These are phyloP conservation scores for Hymenoscyphus scutula DNA, from an alignment of 2,329 filamentous ascomycete genomes.

Conservation along the genomic window DNA sequence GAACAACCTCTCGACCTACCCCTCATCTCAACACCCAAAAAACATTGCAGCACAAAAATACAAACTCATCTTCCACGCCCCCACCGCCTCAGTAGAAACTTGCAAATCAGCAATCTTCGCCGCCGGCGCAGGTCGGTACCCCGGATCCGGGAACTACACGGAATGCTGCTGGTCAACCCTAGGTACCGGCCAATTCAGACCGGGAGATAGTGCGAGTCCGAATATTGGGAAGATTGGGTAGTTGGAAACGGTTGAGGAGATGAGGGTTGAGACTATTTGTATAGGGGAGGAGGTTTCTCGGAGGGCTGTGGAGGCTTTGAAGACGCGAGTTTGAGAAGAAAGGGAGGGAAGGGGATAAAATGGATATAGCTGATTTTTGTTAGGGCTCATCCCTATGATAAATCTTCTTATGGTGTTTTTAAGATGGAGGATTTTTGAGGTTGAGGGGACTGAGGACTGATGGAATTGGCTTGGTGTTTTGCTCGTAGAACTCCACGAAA, in stretches of 20 bases:
- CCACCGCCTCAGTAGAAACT: slow-evolving; percentile 42
- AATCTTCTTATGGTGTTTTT: slow-evolving; percentile 48
- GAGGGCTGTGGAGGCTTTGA: slow-evolving; percentile 61
- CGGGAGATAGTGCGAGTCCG: slow-evolving; percentile 59
- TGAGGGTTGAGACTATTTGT: slow-evolving; percentile 62
- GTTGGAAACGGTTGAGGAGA: slow-evolving; percentile 59
- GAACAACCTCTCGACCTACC: too few relatives aligned
- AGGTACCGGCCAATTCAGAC: slow-evolving; percentile 66
- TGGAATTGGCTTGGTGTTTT: too few relatives aligned
- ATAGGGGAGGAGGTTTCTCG: slow-evolving; percentile 55
- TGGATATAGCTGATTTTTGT: slow-evolving; percentile 10
- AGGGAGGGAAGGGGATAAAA: slow-evolving; percentile 7
- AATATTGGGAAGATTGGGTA: slow-evolving; percentile 57
- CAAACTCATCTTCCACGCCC: slow-evolving; percentile 52
- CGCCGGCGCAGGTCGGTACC: slow-evolving; percentile 55
- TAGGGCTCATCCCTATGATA: slow-evolving; percentile 50
- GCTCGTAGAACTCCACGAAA: too few relatives aligned
- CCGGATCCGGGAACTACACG: slow-evolving; percentile 45
- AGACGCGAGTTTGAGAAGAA: slow-evolving; percentile 48
- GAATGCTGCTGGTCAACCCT: slow-evolving; percentile 51
- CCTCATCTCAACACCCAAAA: too few relatives aligned
- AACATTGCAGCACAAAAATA: slow-evolving; percentile 21
- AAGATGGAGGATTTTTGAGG: slow-evolving; percentile 48
- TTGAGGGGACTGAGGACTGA: not conserved
- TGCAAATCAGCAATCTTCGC: slow-evolving; percentile 56